phyloP scores from a whole-genome alignment of 345 rosid genomes.

The Trapa bicornis region DNA sequence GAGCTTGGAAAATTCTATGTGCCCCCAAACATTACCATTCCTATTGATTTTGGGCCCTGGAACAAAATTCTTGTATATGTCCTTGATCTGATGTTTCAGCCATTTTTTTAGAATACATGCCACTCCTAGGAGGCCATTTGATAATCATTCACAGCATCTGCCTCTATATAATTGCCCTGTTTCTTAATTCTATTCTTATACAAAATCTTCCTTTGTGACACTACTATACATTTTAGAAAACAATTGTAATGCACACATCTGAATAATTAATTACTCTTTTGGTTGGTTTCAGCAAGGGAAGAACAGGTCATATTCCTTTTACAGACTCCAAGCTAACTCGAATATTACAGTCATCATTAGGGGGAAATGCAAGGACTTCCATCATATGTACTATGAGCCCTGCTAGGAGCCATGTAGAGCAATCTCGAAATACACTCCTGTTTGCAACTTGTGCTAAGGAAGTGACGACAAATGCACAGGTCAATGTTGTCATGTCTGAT shows the following conservation, averaged over 20 bases:
- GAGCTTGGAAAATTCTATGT: too few species aligned
- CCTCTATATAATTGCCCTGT: neutral
- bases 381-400: conserved; percentile 92
- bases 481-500: conserved; percentile 79
- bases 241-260: neutral
- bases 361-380: conserved; percentile 90
- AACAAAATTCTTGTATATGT: too few species aligned
- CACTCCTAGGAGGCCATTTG: neutral
- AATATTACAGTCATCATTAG: conserved; percentile 81
- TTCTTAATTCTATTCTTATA: neutral
- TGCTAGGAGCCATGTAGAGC: conserved; percentile 84
- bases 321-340: conserved; percentile 94
- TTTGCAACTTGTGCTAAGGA: conserved; percentile 96
- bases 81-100: too few species aligned
- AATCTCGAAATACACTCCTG: conserved; percentile 81
- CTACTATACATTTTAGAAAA: neutral
- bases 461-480: conserved; percentile 79
- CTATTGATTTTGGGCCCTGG: too few species aligned
- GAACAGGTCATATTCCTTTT: conserved; percentile 76
- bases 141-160: neutral
- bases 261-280: neutral
- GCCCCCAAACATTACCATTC: too few species aligned
- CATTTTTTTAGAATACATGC: neutral
- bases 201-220: neutral
- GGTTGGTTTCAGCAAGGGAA: conserved; percentile 73